Percentiles rank a stretch among this genome's conserved stretches.
These are phyloP conservation scores for Pluteus cervinus DNA, from an alignment of 768 basidiomycete species.

Conservation along the genomic window DNA sequence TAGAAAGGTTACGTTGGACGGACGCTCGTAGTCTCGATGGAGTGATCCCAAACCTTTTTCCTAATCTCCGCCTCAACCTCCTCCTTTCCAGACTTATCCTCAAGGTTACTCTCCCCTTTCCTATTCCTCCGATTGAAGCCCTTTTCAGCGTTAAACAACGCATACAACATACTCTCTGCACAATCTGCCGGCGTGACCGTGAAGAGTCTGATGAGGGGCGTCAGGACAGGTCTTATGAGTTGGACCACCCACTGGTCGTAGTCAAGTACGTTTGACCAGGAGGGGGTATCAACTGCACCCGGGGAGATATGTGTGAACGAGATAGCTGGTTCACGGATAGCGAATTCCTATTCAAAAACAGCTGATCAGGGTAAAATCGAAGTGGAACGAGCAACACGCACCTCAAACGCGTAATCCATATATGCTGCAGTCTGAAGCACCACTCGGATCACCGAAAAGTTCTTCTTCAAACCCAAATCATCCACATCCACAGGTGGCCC, in stretches of 20 bases:
- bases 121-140: slow-evolving; percentile 8
- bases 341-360: slow-evolving; percentile 24
- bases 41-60: no score
- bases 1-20: no score
- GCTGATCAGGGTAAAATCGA: not conserved
- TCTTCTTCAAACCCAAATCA: slow-evolving; percentile 40
- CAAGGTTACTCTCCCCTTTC: no score
- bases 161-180: slow-evolving; percentile 31
- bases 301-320: slow-evolving; percentile 35
- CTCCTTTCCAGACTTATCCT: no score
- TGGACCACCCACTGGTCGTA: slow-evolving; percentile 10
- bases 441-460: slow-evolving; percentile 24
- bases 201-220: slow-evolving; percentile 21
- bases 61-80: no score
- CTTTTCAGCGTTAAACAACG: slow-evolving; percentile 17
- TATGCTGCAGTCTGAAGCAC: slow-evolving; percentile 26
- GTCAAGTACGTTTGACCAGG: no score
- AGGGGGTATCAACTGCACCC: no score
- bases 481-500: slow-evolving; percentile 34
- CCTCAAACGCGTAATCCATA: slow-evolving; percentile 39
- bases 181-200: slow-evolving; percentile 18
- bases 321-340: slow-evolving; percentile 25
- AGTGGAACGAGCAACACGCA: slow-evolving; percentile 8
- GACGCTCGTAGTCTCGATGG: no score
- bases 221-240: slow-evolving; percentile 11